These are phyloP conservation scores for Phytophthora capsici DNA, from an alignment of 352 stramenopile genomes.

Conservation along the genomic window DNA sequence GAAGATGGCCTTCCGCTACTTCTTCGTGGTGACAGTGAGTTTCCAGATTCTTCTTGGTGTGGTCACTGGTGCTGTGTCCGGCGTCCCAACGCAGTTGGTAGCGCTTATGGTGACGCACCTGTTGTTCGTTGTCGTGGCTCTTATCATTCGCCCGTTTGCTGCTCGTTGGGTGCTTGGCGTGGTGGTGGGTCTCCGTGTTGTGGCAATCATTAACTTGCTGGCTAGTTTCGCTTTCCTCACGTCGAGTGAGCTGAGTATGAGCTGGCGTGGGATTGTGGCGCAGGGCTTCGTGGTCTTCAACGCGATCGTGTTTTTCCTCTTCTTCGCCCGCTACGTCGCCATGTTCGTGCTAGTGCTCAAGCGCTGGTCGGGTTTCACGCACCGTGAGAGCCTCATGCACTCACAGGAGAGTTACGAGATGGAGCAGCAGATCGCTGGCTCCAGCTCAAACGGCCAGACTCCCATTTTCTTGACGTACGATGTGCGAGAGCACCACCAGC, in stretches of 20 bases:
- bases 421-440: constrained; percentile 20
- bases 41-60: constrained; percentile 62
- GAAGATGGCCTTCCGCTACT: constrained; percentile 63
- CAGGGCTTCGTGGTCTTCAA: constrained; percentile 69
- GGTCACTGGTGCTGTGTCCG: constrained; percentile 53
- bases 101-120: constrained; percentile 57
- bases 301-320: constrained; percentile 56
- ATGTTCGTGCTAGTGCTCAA: constrained; percentile 62
- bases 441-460: constrained; percentile 12
- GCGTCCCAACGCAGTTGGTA: constrained; percentile 58
- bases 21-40: constrained; percentile 58
- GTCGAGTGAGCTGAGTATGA: constrained; percentile 45
- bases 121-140: constrained; percentile 53
- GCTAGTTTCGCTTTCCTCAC: constrained; percentile 66
- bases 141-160: constrained; percentile 62
- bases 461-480: constrained; percentile 36
- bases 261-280: constrained; percentile 45
- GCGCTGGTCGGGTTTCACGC: constrained; percentile 50
- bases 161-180: constrained; percentile 42
- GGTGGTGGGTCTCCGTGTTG: constrained; percentile 44
- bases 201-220: constrained; percentile 62
- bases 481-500: constrained; percentile 22
- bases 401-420: constrained; percentile 30
- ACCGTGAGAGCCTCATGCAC: constrained; percentile 33
- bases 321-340: constrained; percentile 65